phyloP scores from a whole-genome alignment of 2,329 filamentous ascomycete genomes.

The Neonectria faginata region DNA sequence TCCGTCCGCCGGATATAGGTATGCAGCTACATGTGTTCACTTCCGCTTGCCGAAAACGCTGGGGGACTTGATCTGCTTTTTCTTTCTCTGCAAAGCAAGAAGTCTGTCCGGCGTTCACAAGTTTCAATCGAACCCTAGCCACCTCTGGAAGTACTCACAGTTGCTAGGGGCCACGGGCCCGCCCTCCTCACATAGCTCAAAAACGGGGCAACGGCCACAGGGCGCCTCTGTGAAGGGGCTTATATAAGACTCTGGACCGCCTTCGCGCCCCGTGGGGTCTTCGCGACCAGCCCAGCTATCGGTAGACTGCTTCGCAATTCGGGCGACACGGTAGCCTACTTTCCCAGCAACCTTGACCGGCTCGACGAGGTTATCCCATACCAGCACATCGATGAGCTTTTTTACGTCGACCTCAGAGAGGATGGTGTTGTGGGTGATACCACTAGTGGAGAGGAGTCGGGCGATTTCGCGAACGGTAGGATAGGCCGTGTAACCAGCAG shows the following conservation, averaged over 20 bases:
- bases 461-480: conserved; percentile 85
- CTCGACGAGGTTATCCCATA: conserved; percentile 89
- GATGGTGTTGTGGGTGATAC: conserved; percentile 78
- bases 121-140: conserved; percentile 69
- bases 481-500: conserved; percentile 79
- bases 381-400: conserved; percentile 87
- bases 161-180: conserved; percentile 90
- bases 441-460: conserved; percentile 74
- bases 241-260: conserved; percentile 58
- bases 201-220: conserved; percentile 92
- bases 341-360: conserved; percentile 62
- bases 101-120: neutral
- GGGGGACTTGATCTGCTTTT: neutral
- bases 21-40: neutral
- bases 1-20: conserved; percentile 32
- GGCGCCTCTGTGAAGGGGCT: conserved; percentile 90
- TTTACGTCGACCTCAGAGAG: conserved; percentile 81
- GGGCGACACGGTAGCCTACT: conserved; percentile 65
- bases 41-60: neutral
- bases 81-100: neutral
- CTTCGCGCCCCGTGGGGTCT: conserved; percentile 51
- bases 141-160: conserved; percentile 91
- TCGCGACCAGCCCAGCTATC: conserved; percentile 56
- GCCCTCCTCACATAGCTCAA: conserved; percentile 90
- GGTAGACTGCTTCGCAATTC: conserved; percentile 59